Conservation (phyloP, 2,329 filamentous ascomycete species). For the Elsinoe australis region DNA sequence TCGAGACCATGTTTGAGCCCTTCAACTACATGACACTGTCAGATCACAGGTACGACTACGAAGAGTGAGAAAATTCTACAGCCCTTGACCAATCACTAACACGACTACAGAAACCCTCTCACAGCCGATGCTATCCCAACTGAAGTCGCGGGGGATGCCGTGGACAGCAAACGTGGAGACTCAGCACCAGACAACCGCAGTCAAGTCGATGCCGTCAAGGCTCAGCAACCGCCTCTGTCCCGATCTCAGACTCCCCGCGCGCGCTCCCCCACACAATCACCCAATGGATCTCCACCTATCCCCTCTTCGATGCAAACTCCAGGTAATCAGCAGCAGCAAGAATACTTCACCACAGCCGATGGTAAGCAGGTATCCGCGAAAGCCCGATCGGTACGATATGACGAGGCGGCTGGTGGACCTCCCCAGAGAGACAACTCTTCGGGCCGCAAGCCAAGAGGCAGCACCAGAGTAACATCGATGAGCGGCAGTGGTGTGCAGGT, state of each 20-base stretch:
- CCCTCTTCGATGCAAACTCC: constrained; percentile 22
- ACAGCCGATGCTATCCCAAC: constrained; percentile 2
- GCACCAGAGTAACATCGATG: constrained; percentile 65
- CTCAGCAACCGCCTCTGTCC: constrained; percentile 24
- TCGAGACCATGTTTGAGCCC: constrained; percentile 85
- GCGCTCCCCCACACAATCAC: constrained; percentile 41
- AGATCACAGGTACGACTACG: constrained; percentile 54
- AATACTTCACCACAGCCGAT: constrained; percentile 24
- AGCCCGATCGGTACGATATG: constrained; percentile 27
- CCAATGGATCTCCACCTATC: constrained; percentile 42
- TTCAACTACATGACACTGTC: constrained; percentile 88
- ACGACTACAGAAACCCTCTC: constrained; percentile 19
- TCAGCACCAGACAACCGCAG: constrained; percentile 4
- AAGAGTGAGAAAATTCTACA: constrained; percentile 10
- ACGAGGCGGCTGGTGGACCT: constrained; percentile 22
- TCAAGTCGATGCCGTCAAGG: constrained; percentile 1
- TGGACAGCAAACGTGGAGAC: constrained; percentile 12
- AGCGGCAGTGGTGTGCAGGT: constrained; percentile 75
- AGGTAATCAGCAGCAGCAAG: constrained; percentile 17
- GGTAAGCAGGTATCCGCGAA: constrained; percentile 16
- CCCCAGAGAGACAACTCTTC: constrained; percentile 26
- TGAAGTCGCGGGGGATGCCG: constrained; percentile 5
- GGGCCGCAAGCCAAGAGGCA: constrained; percentile 46
- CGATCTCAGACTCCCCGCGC: constrained; percentile 34
- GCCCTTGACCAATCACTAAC: not conserved